Evolutionary conservation across 1,284 basidiomycete genomes (phyloP).

Genomic region (Moesziomyces antarcticus): DNA sequence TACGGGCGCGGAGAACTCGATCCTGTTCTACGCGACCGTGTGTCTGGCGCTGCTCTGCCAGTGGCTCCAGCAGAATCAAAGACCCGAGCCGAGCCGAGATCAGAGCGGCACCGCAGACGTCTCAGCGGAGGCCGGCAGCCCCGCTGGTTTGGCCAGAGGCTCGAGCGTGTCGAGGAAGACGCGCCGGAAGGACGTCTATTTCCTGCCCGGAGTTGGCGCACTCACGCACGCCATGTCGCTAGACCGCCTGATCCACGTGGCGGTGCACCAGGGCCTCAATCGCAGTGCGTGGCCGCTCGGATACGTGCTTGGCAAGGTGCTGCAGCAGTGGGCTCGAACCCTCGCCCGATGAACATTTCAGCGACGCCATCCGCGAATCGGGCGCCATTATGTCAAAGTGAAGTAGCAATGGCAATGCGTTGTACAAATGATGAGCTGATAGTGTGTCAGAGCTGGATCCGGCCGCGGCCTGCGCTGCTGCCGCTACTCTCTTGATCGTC

Average conservation of each 20-base stretch:
- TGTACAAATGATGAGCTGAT: neutral
- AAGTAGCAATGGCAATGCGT: neutral
- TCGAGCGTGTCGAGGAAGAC: conserved; percentile 1
- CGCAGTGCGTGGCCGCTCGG: conserved; percentile 1
- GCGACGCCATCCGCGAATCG: no score
- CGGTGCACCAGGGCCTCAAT: conserved; percentile 1
- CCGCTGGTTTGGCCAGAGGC: neutral
- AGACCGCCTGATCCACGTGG: conserved; percentile 1
- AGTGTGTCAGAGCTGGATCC: conserved; percentile 16
- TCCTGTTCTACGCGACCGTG: conserved; percentile 7
- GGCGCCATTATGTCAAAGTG: no score
- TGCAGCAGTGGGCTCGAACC: conserved; percentile 5
- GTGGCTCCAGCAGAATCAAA: neutral
- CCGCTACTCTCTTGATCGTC: conserved; percentile 23
- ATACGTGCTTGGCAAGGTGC: neutral
- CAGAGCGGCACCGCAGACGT: neutral
- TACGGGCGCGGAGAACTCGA: conserved; percentile 1
- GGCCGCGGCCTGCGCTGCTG: conserved; percentile 12
- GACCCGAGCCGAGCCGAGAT: no score
- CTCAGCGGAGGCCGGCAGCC: neutral
- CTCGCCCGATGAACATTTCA: neutral
- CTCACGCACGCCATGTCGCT: neutral
- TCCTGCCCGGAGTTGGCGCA: no score
- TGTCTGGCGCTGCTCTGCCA: conserved; percentile 5
- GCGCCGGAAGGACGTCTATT: neutral